Evolutionary conservation across 2,329 filamentous ascomycete genomes (phyloP), one percentile per base, ranked within the genome.

Genomic region (Aspergillus ibericus): DNA sequence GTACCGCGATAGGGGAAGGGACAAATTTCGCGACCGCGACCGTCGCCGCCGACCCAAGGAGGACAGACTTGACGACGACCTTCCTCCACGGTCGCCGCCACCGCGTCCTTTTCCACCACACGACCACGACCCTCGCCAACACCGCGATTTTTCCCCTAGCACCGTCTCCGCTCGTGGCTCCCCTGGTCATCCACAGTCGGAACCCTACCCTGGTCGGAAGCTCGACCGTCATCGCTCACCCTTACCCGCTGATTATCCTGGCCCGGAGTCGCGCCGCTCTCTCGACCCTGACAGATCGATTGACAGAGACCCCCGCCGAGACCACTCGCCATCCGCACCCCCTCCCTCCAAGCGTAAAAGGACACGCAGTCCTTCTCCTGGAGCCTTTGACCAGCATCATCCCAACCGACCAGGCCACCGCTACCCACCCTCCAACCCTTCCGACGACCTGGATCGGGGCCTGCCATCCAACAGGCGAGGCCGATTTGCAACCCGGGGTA

Each of bases 291-390:
- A 63, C 46, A 60, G 64, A 59, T 32, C 48, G 34, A 53, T 63
- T 40, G 63, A 68, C 12, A 69, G 63, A 63, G 64, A 70, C 18
- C 65, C 63, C 59, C 69, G 65, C 59, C 65, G 68, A 60, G 72
- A 72, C 58, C 66, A 71, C 32, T 72, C 69, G 51, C 69, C 70
- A 44, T 68, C 67, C 55, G 68, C 66, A 53, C 70, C 67, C 57
- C 66, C 66, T 29, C 67, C 71, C 55, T 66, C 66, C 32, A 77
- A 77, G 69, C 71, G 75, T 51, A 74, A 73, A 63, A 72, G 76
- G 60, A 78, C 72, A 56, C 72, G 75, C 56, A 78, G 75, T 62
- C 74, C 75, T 55, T 78, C 77, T 29, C 75, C 73, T 46, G 67
- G 66, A 48, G 65, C 63, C 36, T 68, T 66, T 55, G 69, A 62